These are phyloP conservation scores for Podospora pseudocomata DNA, from an alignment of 495 filamentous ascomycete genomes.

Conservation along the genomic window DNA sequence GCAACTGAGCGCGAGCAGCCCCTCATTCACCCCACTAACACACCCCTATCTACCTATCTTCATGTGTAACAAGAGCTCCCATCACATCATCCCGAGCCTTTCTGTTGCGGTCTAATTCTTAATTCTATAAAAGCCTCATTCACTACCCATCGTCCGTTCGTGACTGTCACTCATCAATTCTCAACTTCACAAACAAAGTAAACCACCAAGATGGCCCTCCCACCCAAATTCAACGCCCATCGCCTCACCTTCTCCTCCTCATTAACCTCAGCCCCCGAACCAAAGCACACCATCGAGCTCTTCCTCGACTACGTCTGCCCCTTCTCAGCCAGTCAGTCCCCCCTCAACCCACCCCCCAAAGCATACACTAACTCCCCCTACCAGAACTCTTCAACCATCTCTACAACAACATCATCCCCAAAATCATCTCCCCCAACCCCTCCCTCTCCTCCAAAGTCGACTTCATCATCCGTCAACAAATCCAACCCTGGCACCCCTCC, in stretches of 20 bases:
- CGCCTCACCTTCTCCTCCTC: slow-evolving; percentile 47
- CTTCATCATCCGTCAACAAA: slow-evolving; percentile 81
- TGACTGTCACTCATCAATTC: not conserved
- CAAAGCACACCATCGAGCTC: slow-evolving; percentile 70
- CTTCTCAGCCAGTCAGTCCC: slow-evolving; percentile 41
- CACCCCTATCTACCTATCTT: not conserved
- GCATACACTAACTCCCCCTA: slow-evolving; percentile 33
- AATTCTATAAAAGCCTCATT: not conserved
- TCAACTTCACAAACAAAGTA: not conserved
- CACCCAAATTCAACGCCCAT: slow-evolving; percentile 73
- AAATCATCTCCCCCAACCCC: slow-evolving; percentile 53
- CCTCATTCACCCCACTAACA: not conserved
- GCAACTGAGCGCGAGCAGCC: not conserved
- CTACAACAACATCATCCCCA: slow-evolving; percentile 52
- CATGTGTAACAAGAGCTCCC: not conserved
- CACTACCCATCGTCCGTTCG: not conserved
- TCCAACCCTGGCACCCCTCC: slow-evolving; percentile 95
- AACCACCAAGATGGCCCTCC: slow-evolving; percentile 59
- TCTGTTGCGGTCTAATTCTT: not conserved
- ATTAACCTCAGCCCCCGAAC: slow-evolving; percentile 27
- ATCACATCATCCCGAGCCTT: not conserved
- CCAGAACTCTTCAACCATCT: slow-evolving; percentile 61
- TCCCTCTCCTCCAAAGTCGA: slow-evolving; percentile 56
- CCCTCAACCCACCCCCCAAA: slow-evolving; percentile 34
- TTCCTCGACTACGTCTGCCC: slow-evolving; percentile 89